Base-by-base conservation (phyloP, 163 green algal genomes). In the Coccomyxa subellipsoidea region DNA sequence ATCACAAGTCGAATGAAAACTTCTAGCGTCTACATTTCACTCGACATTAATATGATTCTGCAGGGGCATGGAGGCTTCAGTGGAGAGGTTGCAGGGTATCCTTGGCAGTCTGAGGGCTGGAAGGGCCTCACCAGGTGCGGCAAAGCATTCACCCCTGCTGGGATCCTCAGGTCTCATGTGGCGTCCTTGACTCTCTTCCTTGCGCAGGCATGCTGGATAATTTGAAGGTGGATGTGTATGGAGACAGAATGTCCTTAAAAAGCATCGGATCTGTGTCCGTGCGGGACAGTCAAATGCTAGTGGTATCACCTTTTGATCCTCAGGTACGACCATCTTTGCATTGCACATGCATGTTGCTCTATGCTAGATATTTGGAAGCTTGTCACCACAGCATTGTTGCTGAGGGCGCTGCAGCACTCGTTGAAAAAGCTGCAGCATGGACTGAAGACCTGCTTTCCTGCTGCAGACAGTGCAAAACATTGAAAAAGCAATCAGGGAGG, bases 191-290 rank as follows among this genome's bases (percentile, higher is more conserved):
- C 23, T 47, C 23, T 12, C 66, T 40, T 34, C 38, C 38, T 25
- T 38, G 36, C 9, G 23, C 84, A 83, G 89, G 85, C 25, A 89
- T 92, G 87, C 84, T 92, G 71, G 89, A 92, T 69, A 82, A 88
- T 47, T 36, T 92, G 6, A 83, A 86, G 77, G 85, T 90, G 38
- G 81, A 89, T 9, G 77, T 85, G 54, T 91, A 92, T 70, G 89
- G 84, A 31, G 89, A 92, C 53, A 71, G 81, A 10, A 47, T 89
- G 81, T 83, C 85, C 12, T 70, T 92, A 39, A 91, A 92, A 79
- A 82, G 84, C 0, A 76, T 84, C 29, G 89, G 81, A 29, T 85
- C 69, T 21, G 85, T 90, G 35, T 80, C 73, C 27, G 89, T 91
- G 29, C 83, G 80, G 10, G 82, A 88, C 53, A 53, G 82, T 8